Percentiles rank a stretch among this genome's conserved stretches.
Conservation (phyloP, 2,329 filamentous ascomycete species). For the Scedosporium aurantiacum region DNA sequence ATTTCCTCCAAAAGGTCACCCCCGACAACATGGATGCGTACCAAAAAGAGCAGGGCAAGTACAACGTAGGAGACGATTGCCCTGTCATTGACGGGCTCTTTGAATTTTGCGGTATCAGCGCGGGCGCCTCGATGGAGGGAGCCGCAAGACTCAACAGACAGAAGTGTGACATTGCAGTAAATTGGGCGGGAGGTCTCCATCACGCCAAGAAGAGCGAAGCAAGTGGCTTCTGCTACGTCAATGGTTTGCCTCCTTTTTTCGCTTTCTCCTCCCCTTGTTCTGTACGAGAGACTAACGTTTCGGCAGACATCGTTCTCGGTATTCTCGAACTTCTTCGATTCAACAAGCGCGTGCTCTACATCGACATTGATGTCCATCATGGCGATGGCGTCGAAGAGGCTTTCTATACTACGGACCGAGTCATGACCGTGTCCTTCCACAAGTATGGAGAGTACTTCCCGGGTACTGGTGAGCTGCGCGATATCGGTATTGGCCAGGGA, state of each 20-base stretch:
- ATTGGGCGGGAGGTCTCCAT: constrained; percentile 95
- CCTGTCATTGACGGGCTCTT: constrained; percentile 97
- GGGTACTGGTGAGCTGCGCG: constrained; percentile 76
- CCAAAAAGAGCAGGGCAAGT: constrained; percentile 66
- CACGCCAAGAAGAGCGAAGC: constrained; percentile 97
- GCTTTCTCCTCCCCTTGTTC: background rate
- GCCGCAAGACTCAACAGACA: constrained; percentile 80
- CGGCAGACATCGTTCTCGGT: constrained; percentile 80
- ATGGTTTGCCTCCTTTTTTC: constrained; percentile 40
- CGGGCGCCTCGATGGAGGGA: constrained; percentile 87
- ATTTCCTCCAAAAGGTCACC: constrained; percentile 88
- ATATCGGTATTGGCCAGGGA: constrained; percentile 76
- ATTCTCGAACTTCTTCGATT: constrained; percentile 85
- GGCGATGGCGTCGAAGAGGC: constrained; percentile 89
- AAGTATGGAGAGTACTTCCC: constrained; percentile 97
- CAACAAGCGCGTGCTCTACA: constrained; percentile 92
- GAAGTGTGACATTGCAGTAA: constrained; percentile 94
- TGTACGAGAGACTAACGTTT: constrained; percentile 6
- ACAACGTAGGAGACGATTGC: constrained; percentile 94
- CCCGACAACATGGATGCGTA: constrained; percentile 98
- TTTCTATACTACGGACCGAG: constrained; percentile 84
- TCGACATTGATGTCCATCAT: constrained; percentile 92
- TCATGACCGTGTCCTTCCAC: constrained; percentile 90
- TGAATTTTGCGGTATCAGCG: constrained; percentile 90
- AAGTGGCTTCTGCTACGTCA: constrained; percentile 96